Percentiles rank a stretch among this genome's conserved stretches.
Evolutionary conservation across 345 rosid species (phyloP).

Genomic region (Dipteronia dyeriana): DNA sequence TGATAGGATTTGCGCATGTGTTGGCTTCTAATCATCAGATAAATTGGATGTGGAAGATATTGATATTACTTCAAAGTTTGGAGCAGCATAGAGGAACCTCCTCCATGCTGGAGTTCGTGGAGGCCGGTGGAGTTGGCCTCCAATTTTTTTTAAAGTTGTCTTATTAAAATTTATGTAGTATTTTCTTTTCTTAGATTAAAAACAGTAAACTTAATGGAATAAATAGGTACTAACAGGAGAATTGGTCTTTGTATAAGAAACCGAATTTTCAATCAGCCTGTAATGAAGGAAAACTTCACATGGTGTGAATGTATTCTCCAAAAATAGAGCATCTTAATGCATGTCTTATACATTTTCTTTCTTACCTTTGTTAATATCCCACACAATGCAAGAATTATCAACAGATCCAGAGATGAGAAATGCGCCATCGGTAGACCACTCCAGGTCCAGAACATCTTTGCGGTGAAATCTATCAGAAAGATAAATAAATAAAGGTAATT

Average conservation of each 20-base stretch:
- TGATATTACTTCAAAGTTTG: not conserved
- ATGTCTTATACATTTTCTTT: slow-evolving; percentile 10
- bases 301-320: not conserved
- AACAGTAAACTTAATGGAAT: not conserved
- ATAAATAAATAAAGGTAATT: not conserved
- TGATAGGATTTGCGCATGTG: not conserved
- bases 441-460: slow-evolving; percentile 87
- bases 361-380: slow-evolving; percentile 93
- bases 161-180: not conserved
- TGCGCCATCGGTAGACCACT: slow-evolving; percentile 83
- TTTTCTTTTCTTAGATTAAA: not conserved
- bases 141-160: not conserved
- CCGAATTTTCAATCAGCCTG: not conserved
- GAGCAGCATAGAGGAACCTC: not conserved
- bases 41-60: not conserved
- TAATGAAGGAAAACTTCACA: not conserved
- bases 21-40: not conserved
- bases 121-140: not conserved
- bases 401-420: slow-evolving; percentile 93
- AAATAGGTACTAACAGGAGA: not conserved
- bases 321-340: slow-evolving; percentile 6
- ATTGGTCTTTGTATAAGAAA: not conserved
- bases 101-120: not conserved
- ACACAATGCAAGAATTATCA: slow-evolving; percentile 94
- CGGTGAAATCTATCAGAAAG: slow-evolving; percentile 71